Base-by-base conservation (phyloP, 2,329 filamentous ascomycete species). In the Microcyclosporella mali region DNA sequence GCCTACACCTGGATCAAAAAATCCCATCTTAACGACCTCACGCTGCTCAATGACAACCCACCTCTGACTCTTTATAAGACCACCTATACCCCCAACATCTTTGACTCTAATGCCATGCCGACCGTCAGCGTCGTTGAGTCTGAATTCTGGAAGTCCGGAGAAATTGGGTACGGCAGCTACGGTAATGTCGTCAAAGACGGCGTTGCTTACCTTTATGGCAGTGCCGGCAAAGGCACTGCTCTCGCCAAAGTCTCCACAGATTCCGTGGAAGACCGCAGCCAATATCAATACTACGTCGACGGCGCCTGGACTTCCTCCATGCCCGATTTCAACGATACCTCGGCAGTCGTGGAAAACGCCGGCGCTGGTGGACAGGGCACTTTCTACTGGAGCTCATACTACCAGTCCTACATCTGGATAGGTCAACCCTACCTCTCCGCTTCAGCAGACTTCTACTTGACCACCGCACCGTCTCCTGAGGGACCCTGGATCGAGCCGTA, bases 361-460 rank as follows among this genome's bases (percentile, higher is more conserved):
- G 53, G 56, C 15, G 56, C 57, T 10, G 57, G 56, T 11, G 56
- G 55, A 14, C 58, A 62, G 35, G 57, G 58, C 10, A 61, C 56
- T 1, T 61, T 54, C 43, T 63, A 61, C 46, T 60, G 56, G 45
- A 58, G 52, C 21, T 38, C 47, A 9, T 45, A 50, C 30, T 61
- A 54, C 49, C n/a, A 51, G 3, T 51, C 55, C 0, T 61, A 54
- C 48, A 49, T 63, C 29, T 63, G 57, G 60, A 57, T 64, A 29
- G 61, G 60, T 2, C 51, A 57, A 15, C 31, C 27, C 10, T 40
- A 39, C 3, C 35, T 49, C 19, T 37, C 37, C n/a, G 36, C 34
- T n/a, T 38, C 40, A 2, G 53, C 58, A 1, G 49, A 51, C 12
- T 60, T 57, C 47, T 57, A 48, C 29, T 56, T 57, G 40, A 53